Conservation (phyloP, 371 early-diverging fungal species). For the Batrachochytrium dendrobatidis region DNA sequence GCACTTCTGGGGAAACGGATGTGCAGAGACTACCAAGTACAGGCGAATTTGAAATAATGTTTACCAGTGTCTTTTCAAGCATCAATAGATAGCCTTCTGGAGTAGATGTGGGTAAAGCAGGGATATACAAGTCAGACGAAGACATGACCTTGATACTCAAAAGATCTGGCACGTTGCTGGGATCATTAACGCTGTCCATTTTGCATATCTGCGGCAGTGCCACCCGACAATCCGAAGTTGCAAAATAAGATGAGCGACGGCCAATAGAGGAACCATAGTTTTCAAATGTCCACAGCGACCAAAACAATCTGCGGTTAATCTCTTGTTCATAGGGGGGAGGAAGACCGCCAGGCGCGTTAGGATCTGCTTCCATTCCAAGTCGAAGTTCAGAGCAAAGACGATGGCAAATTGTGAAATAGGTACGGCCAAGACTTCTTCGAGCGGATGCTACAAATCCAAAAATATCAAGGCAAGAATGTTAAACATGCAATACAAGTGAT, state of each 20-base stretch:
- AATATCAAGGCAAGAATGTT: too few relatives aligned
- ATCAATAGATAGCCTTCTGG: background rate
- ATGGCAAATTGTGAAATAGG: background rate
- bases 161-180: too few relatives aligned
- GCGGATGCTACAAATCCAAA: background rate
- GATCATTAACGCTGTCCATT: too few relatives aligned
- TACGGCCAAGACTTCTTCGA: background rate
- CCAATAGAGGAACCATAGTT: background rate
- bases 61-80: background rate
- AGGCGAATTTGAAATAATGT: background rate
- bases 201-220: background rate
- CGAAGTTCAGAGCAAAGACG: background rate
- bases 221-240: background rate
- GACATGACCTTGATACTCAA: constrained; percentile 1
- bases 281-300: background rate
- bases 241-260: background rate
- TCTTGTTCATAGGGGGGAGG: background rate
- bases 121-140: background rate
- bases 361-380: background rate
- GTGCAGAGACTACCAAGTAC: background rate
- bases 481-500: too few relatives aligned
- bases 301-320: background rate
- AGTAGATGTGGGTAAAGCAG: background rate
- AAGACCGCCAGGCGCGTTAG: background rate
- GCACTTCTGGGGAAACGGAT: background rate